Base-by-base conservation (phyloP, 1,284 basidiomycete species). In the Sphaerobolus stellatus region DNA sequence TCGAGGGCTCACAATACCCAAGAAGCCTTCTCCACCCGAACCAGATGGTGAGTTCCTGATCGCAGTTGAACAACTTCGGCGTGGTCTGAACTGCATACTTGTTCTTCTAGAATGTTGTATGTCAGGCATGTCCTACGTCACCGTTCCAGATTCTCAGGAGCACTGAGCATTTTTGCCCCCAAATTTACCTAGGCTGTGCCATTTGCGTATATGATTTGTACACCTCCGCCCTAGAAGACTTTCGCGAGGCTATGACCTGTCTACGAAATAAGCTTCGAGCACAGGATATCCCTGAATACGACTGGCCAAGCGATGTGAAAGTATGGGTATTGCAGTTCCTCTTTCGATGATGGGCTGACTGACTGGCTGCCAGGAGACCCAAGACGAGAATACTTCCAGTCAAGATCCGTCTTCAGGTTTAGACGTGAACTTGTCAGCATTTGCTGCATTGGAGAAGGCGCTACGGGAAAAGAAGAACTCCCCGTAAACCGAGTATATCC, bases 141-240 rank as follows among this genome's bases (percentile, higher is more conserved):
- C 20, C 20, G 13, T 9, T 29, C 24, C 14, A 29, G 24, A 14
- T 14, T 27, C 14, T 48, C 20, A 27, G 24, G 31, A 33, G 52
- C 36, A 24, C 31, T 33, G 28, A 43, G 41, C n/a, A 43, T 27
- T 36, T 36, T 41, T 30, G 24, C 43, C 22, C 33, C 38, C 18
- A 46, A 8, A 40, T n/a, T 16, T 14, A 14, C 25, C 11, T 29
- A 54, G 53, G 91, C 28, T 95, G 93, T 63, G 89, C 91, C 0
- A 73, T 93, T 31, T 95, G 93, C 68, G 89, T 94, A 6, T 90
- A 94, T 67, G 92, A 93, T 61, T 71, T 94, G 25, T 92, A 94
- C 69, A 82, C 88, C 52, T 91, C 93, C 48, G 82, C 88, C 1
- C 68, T 92, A 3, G 73, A 77, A n/a, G 75, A 75, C 11, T 92